Base-by-base conservation (phyloP, 345 rosid genomes). In the Clarkia xantiana region DNA sequence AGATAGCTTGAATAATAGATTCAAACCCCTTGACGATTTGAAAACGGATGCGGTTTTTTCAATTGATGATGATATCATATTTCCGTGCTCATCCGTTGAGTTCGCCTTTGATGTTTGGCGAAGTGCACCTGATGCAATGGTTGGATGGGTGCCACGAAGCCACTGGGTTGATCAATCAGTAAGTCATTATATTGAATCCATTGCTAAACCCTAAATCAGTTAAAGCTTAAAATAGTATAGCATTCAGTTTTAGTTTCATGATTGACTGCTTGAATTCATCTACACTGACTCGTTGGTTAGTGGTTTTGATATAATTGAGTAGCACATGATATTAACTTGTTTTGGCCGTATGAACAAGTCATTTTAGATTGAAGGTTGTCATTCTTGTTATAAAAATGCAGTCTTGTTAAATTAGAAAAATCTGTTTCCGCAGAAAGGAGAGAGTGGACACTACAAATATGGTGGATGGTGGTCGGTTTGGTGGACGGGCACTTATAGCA, bases 391-490 rank as follows among this genome's bases (percentile, higher is more conserved):
- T 12, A 25, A 17, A 23, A 6, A 20, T 40, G 47, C 15, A 56
- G 11, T 40, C 12, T 17, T 43, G 18, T n/a, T 52, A 18, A 23
- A n/a, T 9, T 38, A 34, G 18, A 14, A 9, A 19, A 25, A 19
- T 3, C 15, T 45, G 5, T 44, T 43, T 47, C 16, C 69, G 71
- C 86, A 90, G 95, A 71, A 66, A 45, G 81, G 65, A n/a, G 68
- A 71, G 51, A 58, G 14, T 5, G 62, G 67, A 45, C 60, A 61
- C 46, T 90, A 82, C 53, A 59, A 45, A 38, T 86, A 90, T 69
- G 76, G 78, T 38, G 97, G 97, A 51, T 90, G 97, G 97, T 90
- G 97, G 96, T 86, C 97, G 58, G 97, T 90, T 52, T 90, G 97
- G 97, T 90, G 97, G 96, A 81, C 88, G 9, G 97, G 97, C 47